Base-by-base conservation (phyloP, 306 rosid species). In the Sicyos baderoa region DNA sequence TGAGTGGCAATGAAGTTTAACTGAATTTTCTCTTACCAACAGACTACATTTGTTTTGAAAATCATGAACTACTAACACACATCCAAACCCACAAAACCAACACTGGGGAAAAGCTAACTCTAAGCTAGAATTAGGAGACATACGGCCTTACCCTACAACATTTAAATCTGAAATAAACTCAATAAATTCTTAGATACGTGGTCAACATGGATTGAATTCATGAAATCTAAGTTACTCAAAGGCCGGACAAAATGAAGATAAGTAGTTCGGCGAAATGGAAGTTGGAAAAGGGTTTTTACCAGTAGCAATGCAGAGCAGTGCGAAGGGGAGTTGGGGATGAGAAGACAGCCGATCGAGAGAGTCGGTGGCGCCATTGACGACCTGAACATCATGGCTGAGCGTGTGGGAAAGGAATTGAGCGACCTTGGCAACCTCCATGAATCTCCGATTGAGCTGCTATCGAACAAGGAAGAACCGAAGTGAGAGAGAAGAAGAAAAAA, bases 331-430 rank as follows among this genome's bases (percentile, higher is more conserved):
- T 51, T 72, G 71, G 9, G 88, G 89, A 71, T 68, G 70, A 50
- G 68, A 77, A 66, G 96, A 91, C 6, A 88, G 71, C 19, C 80
- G 82, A 59, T 88, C 89, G 57, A 91, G 93, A 2, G 84, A 77
- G 47, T 76, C 82, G 62, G 89, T 76, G 37, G 96, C 86, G 10
- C 79, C 27, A 19, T 70, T 86, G 35, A 86, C 84, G 73, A 79
- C 81, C 72, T 17, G 32, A 73, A 72, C 75, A 29, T 86, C 88
- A 0, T 82, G 84, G 76, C 84, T 78, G 52, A 91, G 87, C 4
- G 97, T 91, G 13, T 77, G 79, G 79, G 70, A 73, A 7, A 86
- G 89, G 21, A 85, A 79, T 67, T 78, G 84, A 60, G 76, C 84
- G 77, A 86, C 73, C 72, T 79, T 88, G 75, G 81, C 49, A 47